Evolutionary conservation across 2,329 filamentous ascomycete genomes (phyloP).

Genomic region (Penicillium corylophilum): DNA sequence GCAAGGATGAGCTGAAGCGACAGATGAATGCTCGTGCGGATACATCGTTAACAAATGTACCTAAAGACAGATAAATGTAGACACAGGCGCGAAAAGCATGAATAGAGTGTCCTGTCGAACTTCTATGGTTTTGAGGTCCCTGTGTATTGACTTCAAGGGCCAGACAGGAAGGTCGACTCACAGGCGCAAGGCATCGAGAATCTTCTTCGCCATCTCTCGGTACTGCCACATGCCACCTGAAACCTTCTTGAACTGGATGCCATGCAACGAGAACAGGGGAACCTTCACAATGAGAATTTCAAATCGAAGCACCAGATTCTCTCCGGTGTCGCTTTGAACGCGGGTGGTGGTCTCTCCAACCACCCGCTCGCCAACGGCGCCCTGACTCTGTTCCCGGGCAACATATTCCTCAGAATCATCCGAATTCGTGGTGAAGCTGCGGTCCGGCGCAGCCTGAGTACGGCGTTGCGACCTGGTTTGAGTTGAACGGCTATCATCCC

Average conservation of each 20-base stretch:
- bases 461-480: conserved; percentile 41
- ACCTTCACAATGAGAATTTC: conserved; percentile 99
- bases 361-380: conserved; percentile 56
- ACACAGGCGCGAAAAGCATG: conserved; percentile 2
- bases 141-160: not conserved
- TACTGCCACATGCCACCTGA: conserved; percentile 97
- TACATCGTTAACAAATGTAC: conserved; percentile 26
- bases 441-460: conserved; percentile 55
- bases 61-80: conserved; percentile 7
- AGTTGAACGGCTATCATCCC: conserved; percentile 57
- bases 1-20: conserved; percentile 20
- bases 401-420: conserved; percentile 79
- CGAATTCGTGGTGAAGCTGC: conserved; percentile 78
- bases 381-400: conserved; percentile 43
- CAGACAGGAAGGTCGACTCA: conserved; percentile 42
- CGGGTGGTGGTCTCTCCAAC: conserved; percentile 89
- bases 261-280: conserved; percentile 85
- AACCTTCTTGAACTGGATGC: conserved; percentile 97
- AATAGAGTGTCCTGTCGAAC: conserved; percentile 14
- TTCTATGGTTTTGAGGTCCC: not conserved
- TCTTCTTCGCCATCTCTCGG: conserved; percentile 96
- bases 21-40: conserved; percentile 27
- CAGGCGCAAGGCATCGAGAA: conserved; percentile 79
- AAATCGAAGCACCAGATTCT: conserved; percentile 80
- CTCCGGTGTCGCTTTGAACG: conserved; percentile 84